Percentiles rank a stretch among this genome's conserved stretches.
phyloP scores from a whole-genome alignment of 768 basidiomycete genomes.

The Phaffia tasmanica region DNA sequence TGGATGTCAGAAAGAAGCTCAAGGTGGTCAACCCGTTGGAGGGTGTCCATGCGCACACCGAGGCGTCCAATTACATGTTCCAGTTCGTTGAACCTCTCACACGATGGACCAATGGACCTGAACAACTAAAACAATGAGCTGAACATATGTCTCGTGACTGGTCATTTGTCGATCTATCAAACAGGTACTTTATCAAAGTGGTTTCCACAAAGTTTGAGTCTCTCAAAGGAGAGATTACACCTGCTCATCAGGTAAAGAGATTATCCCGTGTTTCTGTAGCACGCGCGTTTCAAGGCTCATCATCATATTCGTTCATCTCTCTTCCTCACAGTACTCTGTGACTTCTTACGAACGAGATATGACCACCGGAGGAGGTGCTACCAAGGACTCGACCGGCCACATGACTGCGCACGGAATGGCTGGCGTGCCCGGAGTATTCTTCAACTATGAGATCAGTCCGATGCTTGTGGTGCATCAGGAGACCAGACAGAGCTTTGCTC shows the following conservation, averaged over 20 bases:
- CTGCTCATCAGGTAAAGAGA: constrained; percentile 20
- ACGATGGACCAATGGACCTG: constrained; percentile 21
- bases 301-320: constrained; percentile 44
- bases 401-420: constrained; percentile 56
- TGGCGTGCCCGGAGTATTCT: constrained; percentile 47
- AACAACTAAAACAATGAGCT: constrained; percentile 21
- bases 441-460: constrained; percentile 41
- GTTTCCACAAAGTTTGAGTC: constrained; percentile 88
- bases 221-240: constrained; percentile 52
- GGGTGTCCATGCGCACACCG: constrained; percentile 42
- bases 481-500: constrained; percentile 86
- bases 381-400: constrained; percentile 39
- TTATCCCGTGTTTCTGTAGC: background rate
- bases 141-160: constrained; percentile 70
- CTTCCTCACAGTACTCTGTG: constrained; percentile 65
- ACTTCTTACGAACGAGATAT: constrained; percentile 95
- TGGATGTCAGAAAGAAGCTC: constrained; percentile 49
- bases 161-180: constrained; percentile 18
- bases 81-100: constrained; percentile 1
- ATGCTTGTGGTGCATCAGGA: constrained; percentile 88
- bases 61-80: constrained; percentile 41
- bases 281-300: constrained; percentile 48
- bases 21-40: constrained; percentile 74
- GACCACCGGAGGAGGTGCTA: constrained; percentile 44
- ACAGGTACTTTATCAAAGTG: constrained; percentile 90